Conservation (phyloP, 2,329 filamentous ascomycete genomes). For the Thelonectria blattea region DNA sequence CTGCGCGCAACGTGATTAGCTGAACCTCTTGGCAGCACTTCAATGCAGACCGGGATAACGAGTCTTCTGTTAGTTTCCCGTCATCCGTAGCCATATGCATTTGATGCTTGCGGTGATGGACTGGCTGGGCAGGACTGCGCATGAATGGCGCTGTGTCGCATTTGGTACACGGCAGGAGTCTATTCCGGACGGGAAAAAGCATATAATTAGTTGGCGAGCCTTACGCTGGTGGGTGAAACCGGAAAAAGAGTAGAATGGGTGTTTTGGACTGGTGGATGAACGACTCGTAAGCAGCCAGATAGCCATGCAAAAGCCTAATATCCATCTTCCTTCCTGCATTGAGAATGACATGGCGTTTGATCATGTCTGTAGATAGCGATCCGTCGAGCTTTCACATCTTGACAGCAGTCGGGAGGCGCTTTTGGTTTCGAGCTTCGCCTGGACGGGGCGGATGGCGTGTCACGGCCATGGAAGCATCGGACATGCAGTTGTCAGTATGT, state of each 20-base stretch:
- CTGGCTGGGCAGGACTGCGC: neutral
- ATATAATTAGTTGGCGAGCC: neutral
- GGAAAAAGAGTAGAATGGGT: neutral
- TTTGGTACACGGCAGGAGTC: constrained; percentile 19
- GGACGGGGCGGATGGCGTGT: constrained; percentile 9
- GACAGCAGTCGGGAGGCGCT: neutral
- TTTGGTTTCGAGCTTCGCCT: constrained; percentile 14
- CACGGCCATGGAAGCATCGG: neutral
- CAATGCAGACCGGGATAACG: neutral
- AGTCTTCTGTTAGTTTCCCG: neutral
- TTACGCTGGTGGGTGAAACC: constrained; percentile 10
- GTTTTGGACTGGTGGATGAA: neutral
- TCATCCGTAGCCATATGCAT: neutral
- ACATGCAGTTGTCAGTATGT: too few relatives aligned
- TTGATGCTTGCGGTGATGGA: neutral
- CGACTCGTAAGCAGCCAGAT: neutral
- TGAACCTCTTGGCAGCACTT: neutral
- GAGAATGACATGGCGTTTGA: neutral
- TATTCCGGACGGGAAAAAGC: constrained; percentile 9
- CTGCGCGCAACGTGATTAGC: neutral
- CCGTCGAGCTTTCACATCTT: neutral
- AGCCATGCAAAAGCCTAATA: neutral
- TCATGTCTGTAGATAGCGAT: neutral
- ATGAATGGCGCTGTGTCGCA: constrained; percentile 19
- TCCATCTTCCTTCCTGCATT: neutral